phyloP scores from a whole-genome alignment of 352 stramenopile genomes.

The Globisporangium orthogonon region DNA sequence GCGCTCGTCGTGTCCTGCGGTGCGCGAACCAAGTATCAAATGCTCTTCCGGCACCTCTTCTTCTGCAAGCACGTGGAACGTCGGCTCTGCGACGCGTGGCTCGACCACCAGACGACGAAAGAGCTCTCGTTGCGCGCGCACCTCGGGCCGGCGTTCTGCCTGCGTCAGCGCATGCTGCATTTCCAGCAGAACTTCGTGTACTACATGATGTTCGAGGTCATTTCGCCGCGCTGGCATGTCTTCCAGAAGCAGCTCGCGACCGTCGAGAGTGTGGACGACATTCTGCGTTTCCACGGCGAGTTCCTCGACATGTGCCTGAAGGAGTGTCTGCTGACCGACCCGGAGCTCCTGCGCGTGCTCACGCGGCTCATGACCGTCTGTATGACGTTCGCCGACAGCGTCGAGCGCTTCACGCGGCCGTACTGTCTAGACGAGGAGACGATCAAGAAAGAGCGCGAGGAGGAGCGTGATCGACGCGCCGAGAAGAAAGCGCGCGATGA shows the following conservation, averaged over 20 bases:
- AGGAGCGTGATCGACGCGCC: conserved; percentile 63
- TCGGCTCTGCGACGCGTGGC: conserved; percentile 93
- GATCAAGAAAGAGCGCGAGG: conserved; percentile 77
- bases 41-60: conserved; percentile 98
- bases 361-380: conserved; percentile 97
- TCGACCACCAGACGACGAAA: conserved; percentile 93
- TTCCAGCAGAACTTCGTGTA: conserved; percentile 99
- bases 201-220: conserved; percentile 98
- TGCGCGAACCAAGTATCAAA: conserved; percentile 96
- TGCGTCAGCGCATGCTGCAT: conserved; percentile 98
- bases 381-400: conserved; percentile 92
- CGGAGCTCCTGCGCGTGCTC: conserved; percentile 90
- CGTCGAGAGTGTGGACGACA: conserved; percentile 91
- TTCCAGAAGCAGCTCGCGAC: conserved; percentile 81
- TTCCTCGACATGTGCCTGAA: conserved; percentile 96
- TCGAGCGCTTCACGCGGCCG: conserved; percentile 86
- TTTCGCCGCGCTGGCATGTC: conserved; percentile 90
- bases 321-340: conserved; percentile 96
- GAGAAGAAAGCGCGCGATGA: conserved; percentile 77
- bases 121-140: conserved; percentile 83
- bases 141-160: conserved; percentile 90
- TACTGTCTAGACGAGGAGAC: conserved; percentile 84
- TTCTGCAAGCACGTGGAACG: conserved; percentile 99
- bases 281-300: conserved; percentile 91
- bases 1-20: conserved; percentile 95